phyloP scores from a whole-genome alignment of 2,329 filamentous ascomycete species.

The Fusarium odoratissimum region DNA sequence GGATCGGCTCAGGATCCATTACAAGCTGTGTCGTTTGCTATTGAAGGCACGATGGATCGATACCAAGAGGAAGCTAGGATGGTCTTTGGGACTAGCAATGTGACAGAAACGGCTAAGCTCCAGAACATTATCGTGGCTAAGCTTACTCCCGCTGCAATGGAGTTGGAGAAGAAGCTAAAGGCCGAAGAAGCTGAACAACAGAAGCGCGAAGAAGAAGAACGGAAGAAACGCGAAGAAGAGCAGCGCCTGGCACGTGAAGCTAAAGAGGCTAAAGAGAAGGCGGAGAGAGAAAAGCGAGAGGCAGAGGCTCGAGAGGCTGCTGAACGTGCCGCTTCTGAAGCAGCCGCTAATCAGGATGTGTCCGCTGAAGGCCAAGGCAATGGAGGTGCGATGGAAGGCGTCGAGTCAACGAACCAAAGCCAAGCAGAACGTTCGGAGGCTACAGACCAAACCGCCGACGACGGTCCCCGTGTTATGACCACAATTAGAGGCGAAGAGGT shows the following conservation, averaged over 20 bases:
- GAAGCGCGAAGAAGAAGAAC: slow-evolving; percentile 67
- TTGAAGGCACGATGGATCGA: slow-evolving; percentile 77
- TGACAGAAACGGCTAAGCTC: slow-evolving; percentile 75
- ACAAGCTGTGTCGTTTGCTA: slow-evolving; percentile 80
- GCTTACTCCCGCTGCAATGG: slow-evolving; percentile 85
- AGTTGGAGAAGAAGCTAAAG: slow-evolving; percentile 79
- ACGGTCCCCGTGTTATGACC: slow-evolving; percentile 74
- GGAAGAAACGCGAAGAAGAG: slow-evolving; percentile 71
- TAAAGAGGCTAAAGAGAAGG: slow-evolving; percentile 77
- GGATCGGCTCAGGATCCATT: slow-evolving; percentile 67
- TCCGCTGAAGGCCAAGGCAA: slow-evolving; percentile 23
- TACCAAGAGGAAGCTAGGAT: slow-evolving; percentile 93
- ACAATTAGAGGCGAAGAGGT: slow-evolving; percentile 87
- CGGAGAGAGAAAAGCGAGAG: slow-evolving; percentile 74
- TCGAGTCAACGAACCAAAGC: slow-evolving; percentile 66
- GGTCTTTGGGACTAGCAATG: slow-evolving; percentile 76
- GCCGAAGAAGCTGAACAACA: slow-evolving; percentile 65
- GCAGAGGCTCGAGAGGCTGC: slow-evolving; percentile 74
- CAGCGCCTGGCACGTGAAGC: slow-evolving; percentile 75
- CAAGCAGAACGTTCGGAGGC: slow-evolving; percentile 47
- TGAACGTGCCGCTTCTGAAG: slow-evolving; percentile 68
- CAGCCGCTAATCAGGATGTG: slow-evolving; percentile 49
- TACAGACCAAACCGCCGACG: slow-evolving; percentile 38
- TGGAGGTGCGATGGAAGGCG: slow-evolving; percentile 77
- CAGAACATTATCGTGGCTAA: slow-evolving; percentile 75